These are phyloP conservation scores for Gyromitra esculenta DNA, from an alignment of 2,329 filamentous ascomycete genomes.

Conservation along the genomic window DNA sequence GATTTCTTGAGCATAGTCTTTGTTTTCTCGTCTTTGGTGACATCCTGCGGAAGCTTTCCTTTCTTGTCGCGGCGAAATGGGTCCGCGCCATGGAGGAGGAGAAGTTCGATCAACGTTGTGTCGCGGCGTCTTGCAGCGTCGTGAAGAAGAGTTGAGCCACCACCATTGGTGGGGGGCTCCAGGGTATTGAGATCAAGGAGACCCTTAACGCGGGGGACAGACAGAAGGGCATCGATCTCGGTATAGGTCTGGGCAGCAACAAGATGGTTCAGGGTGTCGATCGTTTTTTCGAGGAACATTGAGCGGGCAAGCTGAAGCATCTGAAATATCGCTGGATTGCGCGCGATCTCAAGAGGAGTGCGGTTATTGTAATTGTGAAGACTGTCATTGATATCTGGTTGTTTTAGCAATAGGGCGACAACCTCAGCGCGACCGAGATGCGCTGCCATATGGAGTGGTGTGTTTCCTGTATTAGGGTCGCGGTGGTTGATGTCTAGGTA, in stretches of 20 bases:
- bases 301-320: slow-evolving; percentile 89
- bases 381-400: slow-evolving; percentile 86
- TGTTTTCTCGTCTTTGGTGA: slow-evolving; percentile 93
- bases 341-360: slow-evolving; percentile 84
- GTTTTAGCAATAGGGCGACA: slow-evolving; percentile 83
- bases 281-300: slow-evolving; percentile 85
- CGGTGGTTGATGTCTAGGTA: slow-evolving; percentile 83
- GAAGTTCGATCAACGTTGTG: slow-evolving; percentile 83
- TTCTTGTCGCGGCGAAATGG: slow-evolving; percentile 94
- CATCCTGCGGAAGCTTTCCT: slow-evolving; percentile 93
- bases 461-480: slow-evolving; percentile 88
- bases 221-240: slow-evolving; percentile 78
- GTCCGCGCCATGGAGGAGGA: slow-evolving; percentile 93
- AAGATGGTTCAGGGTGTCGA: slow-evolving; percentile 83
- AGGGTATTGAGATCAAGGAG: slow-evolving; percentile 91
- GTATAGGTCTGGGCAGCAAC: slow-evolving; percentile 79
- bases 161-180: slow-evolving; percentile 68
- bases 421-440: slow-evolving; percentile 80
- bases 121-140: slow-evolving; percentile 91
- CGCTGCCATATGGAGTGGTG: slow-evolving; percentile 87
- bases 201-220: slow-evolving; percentile 84
- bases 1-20: slow-evolving; percentile 90
- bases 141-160: slow-evolving; percentile 89
- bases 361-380: slow-evolving; percentile 85
- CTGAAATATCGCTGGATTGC: slow-evolving; percentile 95